phyloP scores from a whole-genome alignment of 2,329 filamentous ascomycete genomes.

The Pestalotiopsis sp. region DNA sequence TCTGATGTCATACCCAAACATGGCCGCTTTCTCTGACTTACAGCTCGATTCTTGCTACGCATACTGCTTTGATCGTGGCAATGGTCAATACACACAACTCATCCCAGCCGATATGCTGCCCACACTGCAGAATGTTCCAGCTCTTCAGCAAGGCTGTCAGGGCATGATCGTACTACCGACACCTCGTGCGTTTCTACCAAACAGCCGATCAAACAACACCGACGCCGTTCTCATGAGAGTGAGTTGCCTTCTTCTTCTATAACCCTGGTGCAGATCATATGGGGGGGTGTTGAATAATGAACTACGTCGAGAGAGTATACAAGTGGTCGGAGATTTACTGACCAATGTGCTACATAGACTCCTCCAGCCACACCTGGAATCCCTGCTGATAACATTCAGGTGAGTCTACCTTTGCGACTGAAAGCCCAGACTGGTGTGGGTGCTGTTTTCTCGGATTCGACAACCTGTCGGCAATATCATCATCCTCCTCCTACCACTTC shows the following conservation, averaged over 20 bases:
- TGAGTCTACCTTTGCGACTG: constrained; percentile 20
- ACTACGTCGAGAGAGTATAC: background rate
- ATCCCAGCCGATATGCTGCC: constrained; percentile 58
- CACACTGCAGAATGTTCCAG: constrained; percentile 47
- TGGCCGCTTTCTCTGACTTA: constrained; percentile 21
- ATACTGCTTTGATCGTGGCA: constrained; percentile 56
- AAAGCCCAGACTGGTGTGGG: background rate
- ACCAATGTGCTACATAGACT: constrained; percentile 21
- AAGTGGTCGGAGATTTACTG: constrained; percentile 10
- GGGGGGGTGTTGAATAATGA: constrained; percentile 11
- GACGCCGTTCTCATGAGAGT: constrained; percentile 42
- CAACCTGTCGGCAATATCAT: background rate
- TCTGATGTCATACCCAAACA: constrained; percentile 17
- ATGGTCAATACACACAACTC: constrained; percentile 57
- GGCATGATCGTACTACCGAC: constrained; percentile 52
- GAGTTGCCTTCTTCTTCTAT: constrained; percentile 23
- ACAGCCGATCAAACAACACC: constrained; percentile 40
- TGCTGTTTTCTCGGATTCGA: background rate
- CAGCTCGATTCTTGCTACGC: constrained; percentile 38
- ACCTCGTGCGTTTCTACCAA: constrained; percentile 39
- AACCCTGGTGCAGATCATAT: background rate
- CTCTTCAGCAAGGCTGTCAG: constrained; percentile 37
- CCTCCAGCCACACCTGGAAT: constrained; percentile 24
- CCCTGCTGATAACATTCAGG: constrained; percentile 34
- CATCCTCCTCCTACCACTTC: background rate